Conservation (phyloP, 73 alveolate species). For the Paramecium pentaurelia region DNA sequence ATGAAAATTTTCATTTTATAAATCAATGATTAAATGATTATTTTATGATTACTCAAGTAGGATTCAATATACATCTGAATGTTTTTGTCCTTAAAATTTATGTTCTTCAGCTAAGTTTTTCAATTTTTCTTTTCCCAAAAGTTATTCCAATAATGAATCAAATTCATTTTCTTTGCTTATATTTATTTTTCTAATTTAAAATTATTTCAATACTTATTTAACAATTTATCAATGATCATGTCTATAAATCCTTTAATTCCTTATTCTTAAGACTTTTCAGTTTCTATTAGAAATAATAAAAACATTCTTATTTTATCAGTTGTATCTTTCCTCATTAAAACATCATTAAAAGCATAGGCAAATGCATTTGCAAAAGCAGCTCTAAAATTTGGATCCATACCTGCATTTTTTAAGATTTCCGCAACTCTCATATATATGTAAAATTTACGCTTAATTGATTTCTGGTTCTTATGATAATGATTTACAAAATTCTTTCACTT, state of each 20-base stretch:
- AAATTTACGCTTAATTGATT: not conserved
- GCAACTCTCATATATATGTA: not conserved
- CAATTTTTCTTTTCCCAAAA: not conserved
- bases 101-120: not conserved
- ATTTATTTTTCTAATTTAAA: not conserved
- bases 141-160: not conserved
- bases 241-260: constrained; percentile 29
- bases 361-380: constrained; percentile 41
- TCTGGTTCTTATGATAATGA: not conserved
- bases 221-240: not conserved
- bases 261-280: not conserved
- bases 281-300: not conserved
- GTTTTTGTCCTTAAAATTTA: not conserved
- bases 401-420: constrained; percentile 5
- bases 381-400: not conserved
- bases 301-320: constrained; percentile 27
- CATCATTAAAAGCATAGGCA: constrained; percentile 25
- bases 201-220: not conserved
- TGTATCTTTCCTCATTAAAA: not conserved
- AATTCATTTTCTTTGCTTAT: constrained; percentile 22
- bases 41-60: not conserved
- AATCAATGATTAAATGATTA: not conserved
- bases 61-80: not conserved
- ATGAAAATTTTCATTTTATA: not conserved
- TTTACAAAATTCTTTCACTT: constrained; percentile 26